Conservation (phyloP, 441 rosid genomes). For the Populus hybrid region DNA sequence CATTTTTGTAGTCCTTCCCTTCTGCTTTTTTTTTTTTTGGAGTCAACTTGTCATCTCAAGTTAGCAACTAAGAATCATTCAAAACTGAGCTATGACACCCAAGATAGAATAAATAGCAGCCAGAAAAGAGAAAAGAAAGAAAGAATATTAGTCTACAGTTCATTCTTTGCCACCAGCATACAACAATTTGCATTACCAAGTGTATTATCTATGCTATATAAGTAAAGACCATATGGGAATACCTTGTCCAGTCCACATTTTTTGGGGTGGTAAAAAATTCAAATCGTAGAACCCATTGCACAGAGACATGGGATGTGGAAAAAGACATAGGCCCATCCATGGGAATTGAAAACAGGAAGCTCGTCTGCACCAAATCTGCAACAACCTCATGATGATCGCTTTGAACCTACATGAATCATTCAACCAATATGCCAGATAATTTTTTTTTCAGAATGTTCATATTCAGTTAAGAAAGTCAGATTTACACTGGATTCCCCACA, state of each 20-base stretch:
- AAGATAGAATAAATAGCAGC: not conserved
- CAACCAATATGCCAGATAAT: not conserved
- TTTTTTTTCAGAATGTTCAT: not conserved
- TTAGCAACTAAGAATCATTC: not conserved
- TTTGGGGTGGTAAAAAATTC: conserved; percentile 90
- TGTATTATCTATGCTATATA: not conserved
- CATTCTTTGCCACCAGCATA: not conserved
- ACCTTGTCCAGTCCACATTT: conserved; percentile 83
- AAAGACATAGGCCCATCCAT: conserved; percentile 98
- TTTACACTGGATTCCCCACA: not conserved
- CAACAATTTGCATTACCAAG: not conserved
- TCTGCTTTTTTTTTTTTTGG: not conserved
- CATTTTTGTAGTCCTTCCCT: not conserved
- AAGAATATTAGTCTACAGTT: not conserved
- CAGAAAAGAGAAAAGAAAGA: not conserved
- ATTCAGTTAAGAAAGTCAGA: conserved; percentile 1
- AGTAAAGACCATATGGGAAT: conserved; percentile 10
- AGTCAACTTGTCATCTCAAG: not conserved
- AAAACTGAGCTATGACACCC: not conserved
- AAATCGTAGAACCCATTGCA: conserved; percentile 88
- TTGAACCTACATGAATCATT: conserved; percentile 56
- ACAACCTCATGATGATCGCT: conserved; percentile 95
- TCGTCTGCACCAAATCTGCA: conserved; percentile 89
- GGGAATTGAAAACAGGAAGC: conserved; percentile 93
- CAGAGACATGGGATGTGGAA: conserved; percentile 74